These are phyloP conservation scores for Insectozyma bohioensis DNA, from an alignment of 1,139 yeast species.

Conservation along the genomic window DNA sequence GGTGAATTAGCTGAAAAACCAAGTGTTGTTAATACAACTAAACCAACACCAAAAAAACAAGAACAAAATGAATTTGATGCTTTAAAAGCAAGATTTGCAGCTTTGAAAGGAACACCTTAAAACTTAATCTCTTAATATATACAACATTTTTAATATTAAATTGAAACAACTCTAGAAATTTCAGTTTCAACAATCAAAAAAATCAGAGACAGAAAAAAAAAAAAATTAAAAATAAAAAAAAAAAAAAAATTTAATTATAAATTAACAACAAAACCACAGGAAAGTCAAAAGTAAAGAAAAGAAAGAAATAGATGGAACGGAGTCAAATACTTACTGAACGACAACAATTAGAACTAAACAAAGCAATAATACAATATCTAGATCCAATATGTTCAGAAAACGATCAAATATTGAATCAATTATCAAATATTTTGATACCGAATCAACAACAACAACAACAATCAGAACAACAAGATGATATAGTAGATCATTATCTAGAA, in stretches of 20 bases:
- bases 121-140: no score
- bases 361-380: slow-evolving; percentile 56
- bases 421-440: slow-evolving; percentile 19
- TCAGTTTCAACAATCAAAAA: no score
- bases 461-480: slow-evolving; percentile 13
- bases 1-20: slow-evolving; percentile 16
- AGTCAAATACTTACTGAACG: slow-evolving; percentile 42
- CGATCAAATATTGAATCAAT: slow-evolving; percentile 11
- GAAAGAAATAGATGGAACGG: no score
- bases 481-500: slow-evolving; percentile 58
- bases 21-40: slow-evolving; percentile 11
- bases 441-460: slow-evolving; percentile 12
- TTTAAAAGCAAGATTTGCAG: slow-evolving; percentile 47
- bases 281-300: no score
- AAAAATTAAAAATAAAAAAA: no score
- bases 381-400: slow-evolving; percentile 26
- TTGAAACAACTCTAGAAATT: no score
- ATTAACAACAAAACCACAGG: no score
- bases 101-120: slow-evolving; percentile 35
- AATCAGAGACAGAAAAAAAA: no score
- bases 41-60: slow-evolving; percentile 2
- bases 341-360: slow-evolving; percentile 55
- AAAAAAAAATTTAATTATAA: no score
- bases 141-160: no score
- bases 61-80: slow-evolving; percentile 37